A percentile compares a stretch with the other conserved stretches of the same genome.
Evolutionary conservation across 2,329 filamentous ascomycete species (phyloP).

Genomic region (Botrytis pseudocinerea): DNA sequence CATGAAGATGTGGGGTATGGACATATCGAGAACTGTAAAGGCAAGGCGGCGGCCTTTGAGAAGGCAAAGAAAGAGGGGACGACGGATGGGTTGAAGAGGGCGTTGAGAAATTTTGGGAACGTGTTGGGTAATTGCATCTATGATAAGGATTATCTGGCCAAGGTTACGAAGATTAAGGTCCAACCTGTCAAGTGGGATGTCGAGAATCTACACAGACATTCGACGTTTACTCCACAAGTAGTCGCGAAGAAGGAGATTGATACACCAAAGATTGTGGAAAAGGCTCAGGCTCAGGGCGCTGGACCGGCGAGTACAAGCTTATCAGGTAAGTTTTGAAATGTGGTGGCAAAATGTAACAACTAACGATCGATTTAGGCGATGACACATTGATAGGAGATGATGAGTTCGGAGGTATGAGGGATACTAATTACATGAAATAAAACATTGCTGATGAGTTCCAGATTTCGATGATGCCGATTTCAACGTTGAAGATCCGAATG

Average conservation of each 20-base stretch:
- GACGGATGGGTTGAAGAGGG: slow-evolving; percentile 88
- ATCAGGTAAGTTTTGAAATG: slow-evolving; percentile 5
- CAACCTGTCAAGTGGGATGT: slow-evolving; percentile 76
- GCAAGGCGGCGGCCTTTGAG: slow-evolving; percentile 93
- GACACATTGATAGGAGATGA: slow-evolving; percentile 47
- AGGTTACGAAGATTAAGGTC: slow-evolving; percentile 87
- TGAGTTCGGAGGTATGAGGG: slow-evolving; percentile 53
- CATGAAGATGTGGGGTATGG: slow-evolving; percentile 98
- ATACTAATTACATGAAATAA: slow-evolving; percentile 42
- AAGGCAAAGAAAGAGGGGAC: slow-evolving; percentile 99
- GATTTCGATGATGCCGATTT: slow-evolving; percentile 80
- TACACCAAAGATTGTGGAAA: slow-evolving; percentile 37
- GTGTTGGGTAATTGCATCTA: slow-evolving; percentile 98
- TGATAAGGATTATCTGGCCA: slow-evolving; percentile 88
- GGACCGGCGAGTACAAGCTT: neutral
- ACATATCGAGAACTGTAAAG: slow-evolving; percentile 92
- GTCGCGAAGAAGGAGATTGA: slow-evolving; percentile 36
- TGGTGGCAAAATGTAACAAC: slow-evolving; percentile 22
- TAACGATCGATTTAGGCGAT: slow-evolving; percentile 41
- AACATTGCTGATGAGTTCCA: slow-evolving; percentile 45
- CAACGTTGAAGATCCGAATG: slow-evolving; percentile 61
- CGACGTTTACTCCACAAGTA: slow-evolving; percentile 54
- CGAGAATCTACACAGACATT: slow-evolving; percentile 77
- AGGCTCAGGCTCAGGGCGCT: slow-evolving; percentile 26
- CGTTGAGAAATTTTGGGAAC: slow-evolving; percentile 90